These are phyloP conservation scores for Blastobotrys raffinosifermentans DNA, from an alignment of 1,139 yeast genomes.

Conservation along the genomic window DNA sequence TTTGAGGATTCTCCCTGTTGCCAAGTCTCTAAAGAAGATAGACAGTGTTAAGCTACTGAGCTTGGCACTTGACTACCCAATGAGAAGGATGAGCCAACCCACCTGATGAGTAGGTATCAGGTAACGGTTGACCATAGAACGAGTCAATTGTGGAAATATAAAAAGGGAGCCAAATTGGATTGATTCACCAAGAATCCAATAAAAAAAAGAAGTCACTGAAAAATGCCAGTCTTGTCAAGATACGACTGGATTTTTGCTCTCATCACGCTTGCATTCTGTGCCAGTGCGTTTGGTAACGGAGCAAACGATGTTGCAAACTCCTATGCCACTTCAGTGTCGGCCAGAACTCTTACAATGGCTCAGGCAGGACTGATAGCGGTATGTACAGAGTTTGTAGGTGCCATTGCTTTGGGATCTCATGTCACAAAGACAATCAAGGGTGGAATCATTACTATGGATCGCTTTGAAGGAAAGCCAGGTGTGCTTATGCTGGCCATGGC, in stretches of 20 bases:
- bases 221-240: too few relatives aligned
- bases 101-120: too few relatives aligned
- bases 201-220: too few relatives aligned
- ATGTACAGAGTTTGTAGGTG: constrained; percentile 66
- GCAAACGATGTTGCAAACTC: constrained; percentile 83
- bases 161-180: too few relatives aligned
- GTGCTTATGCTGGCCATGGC: constrained; percentile 71
- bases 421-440: constrained; percentile 65
- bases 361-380: constrained; percentile 71
- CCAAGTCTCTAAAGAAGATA: too few relatives aligned
- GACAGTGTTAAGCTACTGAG: too few relatives aligned
- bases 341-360: constrained; percentile 63
- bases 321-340: constrained; percentile 62
- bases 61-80: too few relatives aligned
- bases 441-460: constrained; percentile 49
- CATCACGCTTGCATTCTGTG: constrained; percentile 67
- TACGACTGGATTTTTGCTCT: constrained; percentile 64
- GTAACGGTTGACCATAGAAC: too few relatives aligned
- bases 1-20: too few relatives aligned
- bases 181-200: too few relatives aligned
- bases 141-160: too few relatives aligned
- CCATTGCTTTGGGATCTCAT: constrained; percentile 65
- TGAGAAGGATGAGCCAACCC: too few relatives aligned
- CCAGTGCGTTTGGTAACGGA: constrained; percentile 71
- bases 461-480: constrained; percentile 53